Base-by-base conservation (phyloP, 345 rosid species). In the Syzygium oleosum region DNA sequence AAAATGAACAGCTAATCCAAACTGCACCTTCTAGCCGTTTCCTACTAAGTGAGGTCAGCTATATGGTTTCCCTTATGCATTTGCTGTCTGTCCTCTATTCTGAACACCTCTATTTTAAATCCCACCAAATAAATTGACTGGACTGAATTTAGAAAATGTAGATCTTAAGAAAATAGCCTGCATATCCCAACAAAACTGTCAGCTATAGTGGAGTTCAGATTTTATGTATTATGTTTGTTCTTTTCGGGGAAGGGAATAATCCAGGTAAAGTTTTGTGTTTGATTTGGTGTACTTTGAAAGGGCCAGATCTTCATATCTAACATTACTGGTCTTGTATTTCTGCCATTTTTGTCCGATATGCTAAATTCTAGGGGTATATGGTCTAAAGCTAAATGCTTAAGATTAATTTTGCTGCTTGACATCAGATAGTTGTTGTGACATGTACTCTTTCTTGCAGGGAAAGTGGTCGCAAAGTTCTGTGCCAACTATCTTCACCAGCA, bases 381-480 rank as follows among this genome's bases (percentile, higher is more conserved):
- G 49, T 73, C 49, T 73, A 34, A 34, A 38, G 83, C 1, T 1
- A 38, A 73, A 38, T 41, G 83, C 83, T 73, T 38, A 19, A 73
- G 27, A 38, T 27, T 73, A 38, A 73, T 41, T 38, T 73, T 34
- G 83, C 49, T 73, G 15, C 83, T 73, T 38, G 83, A 73, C 5
- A 27, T 73, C 27, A 10, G 80, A 21, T 34, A 73, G 83, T 38
- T 38, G 43, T 73, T 5, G 27, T 73, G 83, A 73, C 49, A 73
- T 38, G 83, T 38, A 38, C 83, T 19, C 25, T 73, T 73, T 73
- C 91, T 90, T 91, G 84, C 93, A 97, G 99, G 99, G 80, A 97
- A 95, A 92, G 98, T 96, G 85, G 99, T 97, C 80, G 96, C 99
- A 56, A 97, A 97, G 90, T 97, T 97, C 90, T 97, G 98, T 87